Percentiles rank a stretch among this genome's conserved stretches.
Evolutionary conservation across 768 basidiomycete genomes (phyloP).

Genomic region (Pleurotus sapidus): DNA sequence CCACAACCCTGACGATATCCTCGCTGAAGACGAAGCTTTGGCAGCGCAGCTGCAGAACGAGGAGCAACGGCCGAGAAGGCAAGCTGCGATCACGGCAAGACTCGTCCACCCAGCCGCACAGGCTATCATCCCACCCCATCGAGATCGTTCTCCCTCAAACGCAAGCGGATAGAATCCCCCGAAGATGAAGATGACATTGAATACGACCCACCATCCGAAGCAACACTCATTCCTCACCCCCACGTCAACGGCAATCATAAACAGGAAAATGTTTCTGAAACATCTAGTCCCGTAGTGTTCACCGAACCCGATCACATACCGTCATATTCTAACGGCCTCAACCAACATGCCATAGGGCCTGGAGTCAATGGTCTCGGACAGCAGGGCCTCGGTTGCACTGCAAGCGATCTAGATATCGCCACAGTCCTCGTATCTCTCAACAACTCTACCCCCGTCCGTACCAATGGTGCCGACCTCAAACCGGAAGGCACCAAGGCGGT

Average conservation of each 20-base stretch:
- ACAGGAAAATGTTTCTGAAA: neutral
- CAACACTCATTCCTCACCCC: neutral
- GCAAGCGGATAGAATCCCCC: slow-evolving; percentile 39
- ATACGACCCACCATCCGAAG: slow-evolving; percentile 7
- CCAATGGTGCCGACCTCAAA: neutral
- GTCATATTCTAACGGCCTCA: neutral
- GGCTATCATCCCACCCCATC: neutral
- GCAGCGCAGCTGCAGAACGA: slow-evolving; percentile 24
- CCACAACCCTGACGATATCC: slow-evolving; percentile 9
- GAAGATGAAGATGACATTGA: slow-evolving; percentile 21
- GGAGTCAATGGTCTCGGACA: neutral
- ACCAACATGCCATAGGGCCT: neutral
- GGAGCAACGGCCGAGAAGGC: slow-evolving; percentile 33
- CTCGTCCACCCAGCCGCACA: neutral
- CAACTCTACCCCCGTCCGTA: neutral
- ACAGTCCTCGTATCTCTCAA: neutral
- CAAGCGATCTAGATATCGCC: neutral
- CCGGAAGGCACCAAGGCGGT: neutral
- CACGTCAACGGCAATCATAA: neutral
- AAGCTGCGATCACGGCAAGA: slow-evolving; percentile 19
- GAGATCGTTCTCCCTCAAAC: slow-evolving; percentile 30
- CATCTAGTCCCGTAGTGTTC: neutral
- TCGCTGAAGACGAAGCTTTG: slow-evolving; percentile 20
- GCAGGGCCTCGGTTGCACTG: neutral
- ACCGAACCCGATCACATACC: neutral